phyloP scores from a whole-genome alignment of 1,284 basidiomycete species.

The Ustilago esculenta region DNA sequence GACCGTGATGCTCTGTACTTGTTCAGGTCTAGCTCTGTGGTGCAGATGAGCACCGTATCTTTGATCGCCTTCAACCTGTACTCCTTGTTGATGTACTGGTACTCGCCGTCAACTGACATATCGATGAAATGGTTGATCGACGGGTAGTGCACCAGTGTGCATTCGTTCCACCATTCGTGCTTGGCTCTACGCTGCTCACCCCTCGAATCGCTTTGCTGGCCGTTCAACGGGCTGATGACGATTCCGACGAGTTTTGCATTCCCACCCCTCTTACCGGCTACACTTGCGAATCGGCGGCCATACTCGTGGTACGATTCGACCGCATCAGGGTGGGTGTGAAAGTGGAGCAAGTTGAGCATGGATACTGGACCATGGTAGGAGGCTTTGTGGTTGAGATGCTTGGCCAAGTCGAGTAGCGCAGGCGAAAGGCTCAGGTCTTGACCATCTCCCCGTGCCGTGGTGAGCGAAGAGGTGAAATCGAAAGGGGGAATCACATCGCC shows the following conservation, averaged over 20 bases:
- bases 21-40: constrained; percentile 28
- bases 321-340: constrained; percentile 18
- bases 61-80: constrained; percentile 39
- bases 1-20: constrained; percentile 3
- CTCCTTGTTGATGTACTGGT: constrained; percentile 44
- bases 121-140: constrained; percentile 51
- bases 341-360: constrained; percentile 53
- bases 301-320: constrained; percentile 45
- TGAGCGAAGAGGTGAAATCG: background rate
- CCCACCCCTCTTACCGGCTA: constrained; percentile 40
- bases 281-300: constrained; percentile 36
- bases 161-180: constrained; percentile 49
- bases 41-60: constrained; percentile 49
- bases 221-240: constrained; percentile 31
- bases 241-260: constrained; percentile 50
- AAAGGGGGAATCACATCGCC: constrained; percentile 20
- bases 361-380: constrained; percentile 29
- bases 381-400: constrained; percentile 19
- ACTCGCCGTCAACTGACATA: constrained; percentile 48
- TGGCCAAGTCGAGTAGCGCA: constrained; percentile 30
- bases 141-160: constrained; percentile 46
- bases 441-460: constrained; percentile 12
- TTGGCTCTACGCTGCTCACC: constrained; percentile 6
- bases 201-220: constrained; percentile 14
- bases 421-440: constrained; percentile 44